phyloP scores from a whole-genome alignment of 768 basidiomycete species.

The Psilocybe sp. region DNA sequence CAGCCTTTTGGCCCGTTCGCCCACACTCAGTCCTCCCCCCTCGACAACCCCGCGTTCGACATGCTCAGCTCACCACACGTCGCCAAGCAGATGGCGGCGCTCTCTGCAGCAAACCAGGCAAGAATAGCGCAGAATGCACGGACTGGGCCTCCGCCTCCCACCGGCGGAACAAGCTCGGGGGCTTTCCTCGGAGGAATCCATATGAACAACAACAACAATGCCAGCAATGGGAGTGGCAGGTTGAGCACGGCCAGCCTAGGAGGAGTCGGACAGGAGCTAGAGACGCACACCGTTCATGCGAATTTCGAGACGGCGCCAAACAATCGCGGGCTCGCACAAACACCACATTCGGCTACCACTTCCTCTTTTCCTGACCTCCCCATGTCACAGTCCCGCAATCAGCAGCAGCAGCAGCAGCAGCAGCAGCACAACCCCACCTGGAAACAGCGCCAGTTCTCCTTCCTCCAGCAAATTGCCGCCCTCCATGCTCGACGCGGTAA shows the following conservation, averaged over 20 bases:
- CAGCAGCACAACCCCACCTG: constrained; percentile 31
- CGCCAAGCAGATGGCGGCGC: constrained; percentile 81
- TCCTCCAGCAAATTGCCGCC: constrained; percentile 58
- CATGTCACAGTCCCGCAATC: constrained; percentile 29
- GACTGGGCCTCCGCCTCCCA: constrained; percentile 29
- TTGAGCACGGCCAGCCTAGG: too few relatives aligned
- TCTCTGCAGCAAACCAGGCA: constrained; percentile 61
- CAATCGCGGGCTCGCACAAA: constrained; percentile 33
- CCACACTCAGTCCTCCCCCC: constrained; percentile 31
- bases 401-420: constrained; percentile 33
- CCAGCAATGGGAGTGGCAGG: constrained; percentile 19
- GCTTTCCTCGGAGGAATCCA: constrained; percentile 64
- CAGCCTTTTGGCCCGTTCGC: constrained; percentile 29
- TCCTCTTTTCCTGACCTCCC: constrained; percentile 44
- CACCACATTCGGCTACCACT: constrained; percentile 32
- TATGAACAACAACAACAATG: constrained; percentile 39
- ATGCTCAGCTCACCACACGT: constrained; percentile 62
- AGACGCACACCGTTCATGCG: constrained; percentile 28
- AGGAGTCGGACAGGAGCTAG: too few relatives aligned
- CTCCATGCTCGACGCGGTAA: constrained; percentile 53
- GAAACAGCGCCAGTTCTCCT: constrained; percentile 57
- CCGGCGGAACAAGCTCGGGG: constrained; percentile 64
- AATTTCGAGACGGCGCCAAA: constrained; percentile 42
- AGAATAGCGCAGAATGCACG: constrained; percentile 55
- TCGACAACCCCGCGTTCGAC: constrained; percentile 36